Conservation (phyloP, 1,284 basidiomycete genomes). For the Acaromyces ingoldii region DNA sequence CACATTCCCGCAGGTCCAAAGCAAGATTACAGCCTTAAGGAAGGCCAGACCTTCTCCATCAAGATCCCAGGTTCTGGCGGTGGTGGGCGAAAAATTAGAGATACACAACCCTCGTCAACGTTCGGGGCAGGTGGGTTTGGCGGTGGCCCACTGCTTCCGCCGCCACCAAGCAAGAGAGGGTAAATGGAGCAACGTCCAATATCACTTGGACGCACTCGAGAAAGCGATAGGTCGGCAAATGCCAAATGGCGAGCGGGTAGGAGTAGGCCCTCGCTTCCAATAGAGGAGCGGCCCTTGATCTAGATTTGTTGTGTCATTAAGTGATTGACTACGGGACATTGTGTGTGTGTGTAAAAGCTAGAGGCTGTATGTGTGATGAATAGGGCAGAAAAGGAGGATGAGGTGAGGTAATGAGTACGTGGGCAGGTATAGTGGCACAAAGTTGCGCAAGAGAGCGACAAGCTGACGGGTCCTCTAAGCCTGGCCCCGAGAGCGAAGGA, state of each 20-base stretch:
- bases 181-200: constrained; percentile 4
- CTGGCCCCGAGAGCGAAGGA: constrained; percentile 1
- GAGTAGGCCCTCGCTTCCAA: no score
- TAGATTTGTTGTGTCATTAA: no score
- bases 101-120: not conserved
- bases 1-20: constrained; percentile 62
- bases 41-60: constrained; percentile 81
- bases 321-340: no score
- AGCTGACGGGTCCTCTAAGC: not conserved
- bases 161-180: constrained; percentile 30
- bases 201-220: no score
- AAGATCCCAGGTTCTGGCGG: constrained; percentile 28
- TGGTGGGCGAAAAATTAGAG: constrained; percentile 23
- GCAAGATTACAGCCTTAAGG: constrained; percentile 91
- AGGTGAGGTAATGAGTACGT: no score
- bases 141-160: constrained; percentile 19
- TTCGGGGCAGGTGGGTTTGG: constrained; percentile 9
- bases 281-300: no score
- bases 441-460: not conserved
- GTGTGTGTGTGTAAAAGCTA: no score
- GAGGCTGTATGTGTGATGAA: no score
- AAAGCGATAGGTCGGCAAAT: no score
- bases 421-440: not conserved
- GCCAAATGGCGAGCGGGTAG: no score
- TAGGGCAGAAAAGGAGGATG: no score